Conservation (phyloP, 257 asterid species). For the Solanum pinnatisectum region DNA sequence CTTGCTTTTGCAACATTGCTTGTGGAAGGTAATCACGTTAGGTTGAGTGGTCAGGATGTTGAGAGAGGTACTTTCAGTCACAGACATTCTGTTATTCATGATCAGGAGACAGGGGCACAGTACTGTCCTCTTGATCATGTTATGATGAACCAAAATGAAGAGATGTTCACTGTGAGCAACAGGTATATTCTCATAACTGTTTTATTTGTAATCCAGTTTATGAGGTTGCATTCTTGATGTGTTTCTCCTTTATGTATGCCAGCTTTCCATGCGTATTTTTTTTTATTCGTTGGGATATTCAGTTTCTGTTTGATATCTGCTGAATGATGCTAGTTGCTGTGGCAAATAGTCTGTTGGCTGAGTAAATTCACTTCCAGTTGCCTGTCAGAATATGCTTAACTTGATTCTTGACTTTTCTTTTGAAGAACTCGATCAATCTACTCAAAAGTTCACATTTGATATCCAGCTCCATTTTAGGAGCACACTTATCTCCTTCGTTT, state of each 20-base stretch:
- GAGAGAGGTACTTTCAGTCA: slow-evolving; percentile 27
- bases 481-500: not conserved
- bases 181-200: not conserved
- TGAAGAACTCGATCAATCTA: not conserved
- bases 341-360: not conserved
- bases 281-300: not conserved
- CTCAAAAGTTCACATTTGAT: not conserved
- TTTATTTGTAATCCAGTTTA: not conserved
- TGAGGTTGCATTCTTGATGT: not conserved
- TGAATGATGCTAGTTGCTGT: not conserved
- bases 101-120: slow-evolving; percentile 17
- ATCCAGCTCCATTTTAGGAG: not conserved
- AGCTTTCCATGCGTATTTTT: not conserved
- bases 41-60: slow-evolving; percentile 26
- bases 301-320: not conserved
- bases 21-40: slow-evolving; percentile 23
- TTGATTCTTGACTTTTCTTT: not conserved
- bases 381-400: not conserved
- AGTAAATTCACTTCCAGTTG: not conserved
- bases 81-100: slow-evolving; percentile 21
- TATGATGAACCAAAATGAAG: slow-evolving; percentile 19
- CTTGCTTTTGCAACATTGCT: slow-evolving; percentile 27
- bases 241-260: not conserved
- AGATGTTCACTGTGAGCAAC: slow-evolving; percentile 26
- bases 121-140: slow-evolving; percentile 25